A percentile compares a stretch with the other conserved stretches of the same genome.
Conservation (phyloP, 768 basidiomycete species). For the Suillus alpinus region DNA sequence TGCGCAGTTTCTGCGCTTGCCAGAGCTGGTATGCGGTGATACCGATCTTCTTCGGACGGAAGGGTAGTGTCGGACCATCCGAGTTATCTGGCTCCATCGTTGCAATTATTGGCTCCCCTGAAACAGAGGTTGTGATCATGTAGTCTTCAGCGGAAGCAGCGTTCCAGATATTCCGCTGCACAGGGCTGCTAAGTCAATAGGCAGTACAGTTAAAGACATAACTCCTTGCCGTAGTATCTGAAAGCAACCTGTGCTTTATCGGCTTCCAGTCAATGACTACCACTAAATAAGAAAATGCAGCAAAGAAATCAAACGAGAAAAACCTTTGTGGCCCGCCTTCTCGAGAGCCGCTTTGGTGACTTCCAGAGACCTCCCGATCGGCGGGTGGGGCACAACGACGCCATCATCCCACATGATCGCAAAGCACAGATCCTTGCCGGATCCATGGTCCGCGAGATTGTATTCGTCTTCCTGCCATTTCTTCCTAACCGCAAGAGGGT, state of each 20-base stretch:
- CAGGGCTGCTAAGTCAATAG: background rate
- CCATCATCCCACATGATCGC: constrained; percentile 69
- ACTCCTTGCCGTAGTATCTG: constrained; percentile 36
- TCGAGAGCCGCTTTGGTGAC: constrained; percentile 52
- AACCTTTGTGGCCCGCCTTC: constrained; percentile 65
- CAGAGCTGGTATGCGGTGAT: constrained; percentile 63
- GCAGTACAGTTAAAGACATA: constrained; percentile 7
- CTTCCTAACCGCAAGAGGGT: constrained; percentile 56
- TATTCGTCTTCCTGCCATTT: constrained; percentile 63
- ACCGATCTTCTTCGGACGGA: constrained; percentile 24
- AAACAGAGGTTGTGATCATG: constrained; percentile 29
- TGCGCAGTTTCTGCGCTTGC: constrained; percentile 53
- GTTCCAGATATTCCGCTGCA: constrained; percentile 41
- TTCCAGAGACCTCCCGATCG: constrained; percentile 58
- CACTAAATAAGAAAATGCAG: background rate
- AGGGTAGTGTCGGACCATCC: constrained; percentile 18
- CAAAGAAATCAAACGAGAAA: constrained; percentile 5
- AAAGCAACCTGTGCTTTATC: constrained; percentile 48
- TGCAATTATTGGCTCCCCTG: constrained; percentile 54
- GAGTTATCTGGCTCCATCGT: constrained; percentile 41
- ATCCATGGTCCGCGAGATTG: constrained; percentile 52
- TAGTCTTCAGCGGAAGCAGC: constrained; percentile 52
- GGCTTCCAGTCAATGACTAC: constrained; percentile 72
- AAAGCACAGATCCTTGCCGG: constrained; percentile 50
- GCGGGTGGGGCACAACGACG: constrained; percentile 58